Percentiles rank a stretch among this genome's conserved stretches.
Evolutionary conservation across 2,329 filamentous ascomycete species (phyloP).

Genomic region (Sordariomycetes sp.): DNA sequence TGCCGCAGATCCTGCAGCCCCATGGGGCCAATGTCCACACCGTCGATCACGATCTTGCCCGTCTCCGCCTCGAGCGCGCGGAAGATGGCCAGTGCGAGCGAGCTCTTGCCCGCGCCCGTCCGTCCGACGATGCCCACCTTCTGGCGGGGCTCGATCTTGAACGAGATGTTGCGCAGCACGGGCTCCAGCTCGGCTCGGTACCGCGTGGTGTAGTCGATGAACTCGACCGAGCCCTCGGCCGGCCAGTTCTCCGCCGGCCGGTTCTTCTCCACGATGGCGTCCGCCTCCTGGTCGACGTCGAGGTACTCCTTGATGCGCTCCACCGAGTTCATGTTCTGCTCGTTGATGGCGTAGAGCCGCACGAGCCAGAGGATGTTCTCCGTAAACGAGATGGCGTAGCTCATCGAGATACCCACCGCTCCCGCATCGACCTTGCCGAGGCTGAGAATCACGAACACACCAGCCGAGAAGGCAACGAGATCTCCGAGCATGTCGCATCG

Average conservation of each 20-base stretch:
- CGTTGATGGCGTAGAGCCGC: constrained; percentile 84
- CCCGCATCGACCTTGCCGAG: constrained; percentile 79
- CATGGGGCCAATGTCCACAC: constrained; percentile 79
- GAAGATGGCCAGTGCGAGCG: constrained; percentile 85
- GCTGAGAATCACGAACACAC: constrained; percentile 78
- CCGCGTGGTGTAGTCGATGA: constrained; percentile 77
- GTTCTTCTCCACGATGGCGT: constrained; percentile 64
- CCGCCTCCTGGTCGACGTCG: constrained; percentile 88
- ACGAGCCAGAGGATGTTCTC: constrained; percentile 97
- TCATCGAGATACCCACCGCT: constrained; percentile 84
- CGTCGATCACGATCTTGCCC: constrained; percentile 84
- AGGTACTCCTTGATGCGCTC: constrained; percentile 97
- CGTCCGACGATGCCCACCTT: constrained; percentile 95
- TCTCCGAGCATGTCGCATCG: constrained; percentile 86
- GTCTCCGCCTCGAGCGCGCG: constrained; percentile 83
- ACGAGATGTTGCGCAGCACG: constrained; percentile 72
- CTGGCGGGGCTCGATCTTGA: constrained; percentile 76
- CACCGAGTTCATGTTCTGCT: constrained; percentile 99
- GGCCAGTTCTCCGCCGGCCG: constrained; percentile 78
- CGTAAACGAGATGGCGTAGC: constrained; percentile 92
- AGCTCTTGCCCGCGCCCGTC: constrained; percentile 94
- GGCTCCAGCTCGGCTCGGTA: constrained; percentile 82
- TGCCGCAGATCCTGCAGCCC: constrained; percentile 89
- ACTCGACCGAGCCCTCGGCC: constrained; percentile 73
- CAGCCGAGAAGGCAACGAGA: constrained; percentile 85